Evolutionary conservation across 2,329 filamentous ascomycete genomes (phyloP), one percentile per base, ranked within the genome.

Genomic region (Colletotrichum falcatum): DNA sequence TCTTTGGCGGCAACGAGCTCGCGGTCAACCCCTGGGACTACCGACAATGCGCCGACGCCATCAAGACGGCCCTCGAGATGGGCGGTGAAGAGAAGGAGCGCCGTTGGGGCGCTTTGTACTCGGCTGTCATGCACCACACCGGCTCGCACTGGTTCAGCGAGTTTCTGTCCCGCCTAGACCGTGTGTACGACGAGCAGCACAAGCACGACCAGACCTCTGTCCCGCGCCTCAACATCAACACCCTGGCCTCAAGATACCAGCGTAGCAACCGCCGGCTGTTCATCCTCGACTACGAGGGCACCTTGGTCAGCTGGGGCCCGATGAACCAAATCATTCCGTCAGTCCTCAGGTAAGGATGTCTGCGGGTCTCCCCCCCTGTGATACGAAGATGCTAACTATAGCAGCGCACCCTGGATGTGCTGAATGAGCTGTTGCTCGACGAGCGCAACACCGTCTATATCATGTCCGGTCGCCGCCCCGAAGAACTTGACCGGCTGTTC

Each of bases 1-100:
- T 98, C 2, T 97, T 98, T 76, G 89, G 90, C 20, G 89, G 92
- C 55, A 89, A 93, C 69, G 92, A 96, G 73, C 87, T 98, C 18
- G 88, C 93, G 0, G 92, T 98, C 76, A 98, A 98, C 78, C 95
- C 95, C 0, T 98, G 95, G 95, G 94, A 98, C 79, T 97, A 97
- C 79, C 89, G 92, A 44, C 90, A 94, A 78, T 97, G 94, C 75
- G 93, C 94, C 61, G 90, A 96, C 39, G 94, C 94, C 12, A 95
- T 98, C 81, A 91, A 92, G 79, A 86, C 88, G 63, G 94, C 95
- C 0, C 84, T 98, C 23, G 92, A 95, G 74, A 97, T 98, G 91
- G 83, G 82, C 3, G 86, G 89, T 2, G 88, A 89, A 2, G 93
- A 98, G 79, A 95, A 93, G 80, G 85, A 89, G 71, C 79, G 83